Evolutionary conservation across 768 basidiomycete genomes (phyloP), one percentile per base, ranked within the genome.

Genomic region (Termitomyces sp.): DNA sequence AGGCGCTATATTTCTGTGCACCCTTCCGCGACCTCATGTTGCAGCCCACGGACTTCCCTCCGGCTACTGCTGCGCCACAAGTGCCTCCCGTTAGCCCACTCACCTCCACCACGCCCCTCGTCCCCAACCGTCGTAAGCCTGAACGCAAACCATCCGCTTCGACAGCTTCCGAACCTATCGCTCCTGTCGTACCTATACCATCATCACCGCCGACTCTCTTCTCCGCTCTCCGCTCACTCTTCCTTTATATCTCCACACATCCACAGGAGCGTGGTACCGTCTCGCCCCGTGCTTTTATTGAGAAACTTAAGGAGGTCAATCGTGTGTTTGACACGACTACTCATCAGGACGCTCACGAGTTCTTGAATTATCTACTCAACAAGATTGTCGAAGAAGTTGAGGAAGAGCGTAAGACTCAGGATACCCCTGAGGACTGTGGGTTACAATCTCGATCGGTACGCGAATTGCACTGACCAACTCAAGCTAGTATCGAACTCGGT

Each of bases 291-390:
- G 90, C 90, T 24, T 92, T 99, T 72, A 89, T 99, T 69, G 88
- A 93, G 68, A 96, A 96, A 69, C 82, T 98, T 65, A 93, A 92
- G 73, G 87, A 94, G 67, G 80, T 93, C 66, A 98, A 98, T 72
- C 93, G 94, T 66, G 79, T 88, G 46, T 99, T 98, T 68, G 82
- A 93, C 48, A 87, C 87, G 37, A 88, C 91, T 16, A 89, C 91
- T 83, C 97, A 99, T 70, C 97, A 99, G 70, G 97, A 99, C 71
- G 97, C 97, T 3, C 97, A 98, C 74, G 97, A 99, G 73, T 98
- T 99, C 72, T 79, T 98, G 42, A 97, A 95, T 70, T 98, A 89
- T 73, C 76, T 98, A 27, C 76, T 99, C 55, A 99, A 99, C 72
- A 87, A 81, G 70, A 87, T 99, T 49, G 89, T 94, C 36, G 96